Evolutionary conservation across 179 eudicot genomes (phyloP).

Genomic region (Nepenthes alata): DNA sequence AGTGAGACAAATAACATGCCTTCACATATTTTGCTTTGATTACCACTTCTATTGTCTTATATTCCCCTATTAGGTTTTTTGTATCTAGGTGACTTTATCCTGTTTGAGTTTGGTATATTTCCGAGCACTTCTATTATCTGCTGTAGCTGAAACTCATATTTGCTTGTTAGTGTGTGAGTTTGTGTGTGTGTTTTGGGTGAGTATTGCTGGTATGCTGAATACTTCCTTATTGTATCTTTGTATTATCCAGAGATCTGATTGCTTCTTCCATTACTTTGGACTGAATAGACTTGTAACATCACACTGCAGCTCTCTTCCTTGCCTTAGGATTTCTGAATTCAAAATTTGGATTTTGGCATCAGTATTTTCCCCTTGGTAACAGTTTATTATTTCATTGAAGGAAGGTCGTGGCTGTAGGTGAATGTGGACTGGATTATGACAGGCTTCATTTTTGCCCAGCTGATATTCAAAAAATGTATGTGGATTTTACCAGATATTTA

Average conservation of each 20-base stretch:
- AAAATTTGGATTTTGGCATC: not conserved
- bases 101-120: not conserved
- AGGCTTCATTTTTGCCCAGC: constrained; percentile 92
- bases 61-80: not conserved
- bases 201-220: no score
- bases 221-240: no score
- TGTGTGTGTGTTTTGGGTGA: no score
- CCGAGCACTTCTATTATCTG: not conserved
- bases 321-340: not conserved
- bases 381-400: constrained; percentile 19
- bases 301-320: not conserved
- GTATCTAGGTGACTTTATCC: not conserved
- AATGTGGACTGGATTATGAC: constrained; percentile 97
- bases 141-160: no score
- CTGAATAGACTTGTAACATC: no score
- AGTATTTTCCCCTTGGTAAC: not conserved
- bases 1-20: not conserved
- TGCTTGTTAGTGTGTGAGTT: no score
- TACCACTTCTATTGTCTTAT: not conserved
- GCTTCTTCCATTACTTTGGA: no score
- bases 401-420: constrained; percentile 97
- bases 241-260: no score
- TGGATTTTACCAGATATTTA: constrained; percentile 3
- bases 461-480: constrained; percentile 86
- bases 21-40: not conserved